phyloP scores from a whole-genome alignment of 1,139 yeast genomes.

The Candida neerlandica region DNA sequence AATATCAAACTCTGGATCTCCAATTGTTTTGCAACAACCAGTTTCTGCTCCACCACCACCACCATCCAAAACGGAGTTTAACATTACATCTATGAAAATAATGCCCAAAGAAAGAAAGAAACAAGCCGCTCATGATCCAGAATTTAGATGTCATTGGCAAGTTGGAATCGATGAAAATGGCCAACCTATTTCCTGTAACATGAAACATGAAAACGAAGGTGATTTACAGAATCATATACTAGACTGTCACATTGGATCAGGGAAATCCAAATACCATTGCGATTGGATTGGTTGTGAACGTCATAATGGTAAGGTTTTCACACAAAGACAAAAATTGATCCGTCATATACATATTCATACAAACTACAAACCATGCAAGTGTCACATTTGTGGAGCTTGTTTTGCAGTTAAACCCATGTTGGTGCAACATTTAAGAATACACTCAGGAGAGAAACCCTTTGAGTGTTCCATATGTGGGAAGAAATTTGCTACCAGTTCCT shows the following conservation, averaged over 20 bases:
- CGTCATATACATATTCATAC: conserved; percentile 91
- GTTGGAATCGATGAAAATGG: conserved; percentile 32
- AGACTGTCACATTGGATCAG: conserved; percentile 68
- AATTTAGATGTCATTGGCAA: conserved; percentile 52
- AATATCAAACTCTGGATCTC: conserved; percentile 2
- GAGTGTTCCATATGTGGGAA: conserved; percentile 51
- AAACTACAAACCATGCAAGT: conserved; percentile 72
- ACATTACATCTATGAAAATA: conserved; percentile 40
- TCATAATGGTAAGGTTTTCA: conserved; percentile 57
- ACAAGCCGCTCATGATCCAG: conserved; percentile 15
- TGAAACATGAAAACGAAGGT: conserved; percentile 51
- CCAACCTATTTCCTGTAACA: conserved; percentile 48
- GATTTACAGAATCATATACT: conserved; percentile 73
- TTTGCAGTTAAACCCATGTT: conserved; percentile 73
- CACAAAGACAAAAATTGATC: conserved; percentile 81
- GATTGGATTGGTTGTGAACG: conserved; percentile 81
- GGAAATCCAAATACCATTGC: conserved; percentile 71
- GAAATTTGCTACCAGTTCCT: conserved; percentile 54
- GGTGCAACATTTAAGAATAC: conserved; percentile 77
- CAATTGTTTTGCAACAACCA: background rate
- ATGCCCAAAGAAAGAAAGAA: conserved; percentile 28
- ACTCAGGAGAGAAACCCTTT: conserved; percentile 79
- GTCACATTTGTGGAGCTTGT: conserved; percentile 64
- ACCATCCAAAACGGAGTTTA: conserved; percentile 16
- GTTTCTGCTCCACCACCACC: conserved; percentile 8